Base-by-base conservation (phyloP, 495 filamentous ascomycete genomes). In the Tetracladium setigerum region DNA sequence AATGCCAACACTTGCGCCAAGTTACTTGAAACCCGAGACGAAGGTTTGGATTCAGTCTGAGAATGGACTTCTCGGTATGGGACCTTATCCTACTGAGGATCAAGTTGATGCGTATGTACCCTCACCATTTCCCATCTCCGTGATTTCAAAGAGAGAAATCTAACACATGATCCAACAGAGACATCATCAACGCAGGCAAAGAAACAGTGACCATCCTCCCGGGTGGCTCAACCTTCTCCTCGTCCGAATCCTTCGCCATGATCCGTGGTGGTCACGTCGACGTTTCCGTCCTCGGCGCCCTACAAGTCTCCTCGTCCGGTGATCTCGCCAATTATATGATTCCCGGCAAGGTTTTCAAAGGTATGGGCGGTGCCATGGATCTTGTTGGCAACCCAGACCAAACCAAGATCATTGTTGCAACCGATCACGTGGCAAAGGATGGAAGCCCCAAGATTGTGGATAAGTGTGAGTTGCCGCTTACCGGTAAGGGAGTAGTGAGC, bases 301-400 rank as follows among this genome's bases (percentile, higher is more conserved):
- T 95, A 81, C 89, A 95, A 65, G 89, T 95, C 24, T 81, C 74
- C 58, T 85, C 79, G 24, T 76, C 70, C 36, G 89, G 89, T 46
- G 90, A 95, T 59, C 69, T 95, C 15, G 89, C 89, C 16, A 94
- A 92, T 72, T 95, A 86, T 83, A 92, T 94, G 82, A 69, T 95
- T 34, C 89, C 89, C 0, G 89, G 89, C 46, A 95, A 95, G 72
- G 84, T 95, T 53, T 73, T 82, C 62, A 95, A 95, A 74, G 89
- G 89, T 6, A 94, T 95, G 59, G 89, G 89, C 13, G 89, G 89
- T 36, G 89, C 89, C 42, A 95, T 95, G 89, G 89, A 95, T 60
- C 69, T 95, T 15, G 87, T 95, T 32, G 83, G 78, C 46, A 95
- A 95, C 71, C 89, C 89, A 11, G 72, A 76, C 44, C 69, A 70